Conservation (phyloP, 495 filamentous ascomycete species). For the Annulohypoxylon maeteangense region DNA sequence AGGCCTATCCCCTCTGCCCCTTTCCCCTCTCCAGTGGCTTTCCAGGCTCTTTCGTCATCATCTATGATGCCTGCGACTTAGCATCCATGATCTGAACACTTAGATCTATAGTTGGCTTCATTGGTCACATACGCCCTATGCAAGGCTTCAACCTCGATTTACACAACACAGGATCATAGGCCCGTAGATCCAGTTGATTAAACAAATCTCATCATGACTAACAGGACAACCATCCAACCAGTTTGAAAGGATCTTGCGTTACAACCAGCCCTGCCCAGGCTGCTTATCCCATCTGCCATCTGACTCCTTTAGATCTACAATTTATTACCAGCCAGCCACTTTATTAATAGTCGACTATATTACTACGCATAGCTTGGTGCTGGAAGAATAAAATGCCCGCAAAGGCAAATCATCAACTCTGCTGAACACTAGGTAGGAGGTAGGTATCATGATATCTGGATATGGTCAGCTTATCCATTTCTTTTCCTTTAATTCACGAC, state of each 20-base stretch:
- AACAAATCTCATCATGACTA: background rate
- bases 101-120: conserved; percentile 6
- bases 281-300: background rate
- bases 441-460: background rate
- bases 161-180: background rate
- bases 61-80: conserved; percentile 37
- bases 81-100: conserved; percentile 10
- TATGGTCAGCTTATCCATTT: background rate
- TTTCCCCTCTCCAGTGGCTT: conserved; percentile 33
- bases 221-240: background rate
- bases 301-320: conserved; percentile 1
- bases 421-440: background rate
- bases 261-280: background rate
- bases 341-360: conserved; percentile 17
- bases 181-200: conserved; percentile 7
- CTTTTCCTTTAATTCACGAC: conserved; percentile 5
- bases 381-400: conserved; percentile 1
- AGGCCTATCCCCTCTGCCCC: conserved; percentile 18
- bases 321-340: conserved; percentile 1
- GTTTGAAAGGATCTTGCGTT: background rate
- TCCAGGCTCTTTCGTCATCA: conserved; percentile 4
- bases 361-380: conserved; percentile 19
- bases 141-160: conserved; percentile 14
- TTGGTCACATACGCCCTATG: conserved; percentile 10
- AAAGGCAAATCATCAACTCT: background rate